These are phyloP conservation scores for Sphaerulina vaccinii DNA, from an alignment of 2,329 filamentous ascomycete species.

Conservation along the genomic window DNA sequence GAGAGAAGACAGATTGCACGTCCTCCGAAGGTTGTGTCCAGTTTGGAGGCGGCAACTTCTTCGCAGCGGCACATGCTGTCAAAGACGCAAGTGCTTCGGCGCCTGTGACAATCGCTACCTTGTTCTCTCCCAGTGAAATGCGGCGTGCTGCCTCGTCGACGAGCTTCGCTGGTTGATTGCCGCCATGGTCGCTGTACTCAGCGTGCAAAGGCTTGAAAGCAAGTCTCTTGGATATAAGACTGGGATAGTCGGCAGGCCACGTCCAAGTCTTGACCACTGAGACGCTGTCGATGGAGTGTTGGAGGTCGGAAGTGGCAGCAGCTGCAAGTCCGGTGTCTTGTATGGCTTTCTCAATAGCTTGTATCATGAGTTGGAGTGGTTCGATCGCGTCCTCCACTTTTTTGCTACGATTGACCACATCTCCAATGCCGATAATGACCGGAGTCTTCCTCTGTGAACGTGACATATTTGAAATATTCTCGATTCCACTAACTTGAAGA, in stretches of 20 bases:
- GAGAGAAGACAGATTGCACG: slow-evolving; percentile 51
- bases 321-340: slow-evolving; percentile 47
- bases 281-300: slow-evolving; percentile 56
- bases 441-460: slow-evolving; percentile 41
- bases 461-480: neutral
- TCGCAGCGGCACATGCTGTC: slow-evolving; percentile 52
- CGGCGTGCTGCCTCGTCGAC: slow-evolving; percentile 63
- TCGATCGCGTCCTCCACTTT: slow-evolving; percentile 56
- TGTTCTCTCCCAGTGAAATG: slow-evolving; percentile 54
- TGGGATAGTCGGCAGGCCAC: slow-evolving; percentile 62
- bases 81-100: slow-evolving; percentile 65
- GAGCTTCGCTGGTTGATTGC: slow-evolving; percentile 61
- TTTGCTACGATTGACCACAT: slow-evolving; percentile 59
- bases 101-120: slow-evolving; percentile 60
- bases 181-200: slow-evolving; percentile 59
- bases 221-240: slow-evolving; percentile 52
- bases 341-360: slow-evolving; percentile 55
- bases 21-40: slow-evolving; percentile 55
- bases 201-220: slow-evolving; percentile 50
- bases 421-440: slow-evolving; percentile 62
- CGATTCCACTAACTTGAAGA: neutral
- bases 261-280: slow-evolving; percentile 64
- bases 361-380: slow-evolving; percentile 58
- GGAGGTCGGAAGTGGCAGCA: slow-evolving; percentile 37
- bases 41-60: slow-evolving; percentile 57